Percentiles rank a stretch among this genome's conserved stretches.
phyloP scores from a whole-genome alignment of 805 yeast species.

The Kurtzmaniella fragi region DNA sequence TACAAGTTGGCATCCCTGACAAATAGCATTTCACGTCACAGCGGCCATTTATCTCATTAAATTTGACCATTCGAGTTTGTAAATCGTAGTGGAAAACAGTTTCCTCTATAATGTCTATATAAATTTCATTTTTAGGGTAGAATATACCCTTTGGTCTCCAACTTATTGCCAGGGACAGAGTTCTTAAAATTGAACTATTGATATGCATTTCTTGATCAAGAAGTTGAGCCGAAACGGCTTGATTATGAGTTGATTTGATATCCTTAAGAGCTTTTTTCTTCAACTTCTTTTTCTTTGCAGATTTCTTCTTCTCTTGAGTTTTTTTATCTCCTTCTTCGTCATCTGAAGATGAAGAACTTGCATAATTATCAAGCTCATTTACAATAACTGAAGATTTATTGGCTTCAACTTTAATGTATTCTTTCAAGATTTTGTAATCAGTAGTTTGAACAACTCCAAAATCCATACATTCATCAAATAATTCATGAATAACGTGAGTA shows the following conservation, averaged over 20 bases:
- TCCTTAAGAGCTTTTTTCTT: constrained; percentile 9
- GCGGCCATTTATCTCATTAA: constrained; percentile 30
- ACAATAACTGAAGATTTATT: constrained; percentile 16
- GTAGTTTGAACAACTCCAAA: constrained; percentile 84
- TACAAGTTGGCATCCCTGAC: constrained; percentile 42
- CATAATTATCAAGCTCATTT: constrained; percentile 4
- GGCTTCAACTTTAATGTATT: constrained; percentile 61
- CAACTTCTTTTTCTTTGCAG: constrained; percentile 8
- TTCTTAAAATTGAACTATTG: constrained; percentile 69
- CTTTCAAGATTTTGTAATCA: constrained; percentile 70
- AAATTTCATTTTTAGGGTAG: constrained; percentile 40
- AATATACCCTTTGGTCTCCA: constrained; percentile 45
- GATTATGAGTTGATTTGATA: constrained; percentile 35
- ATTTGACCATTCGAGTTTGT: constrained; percentile 17
- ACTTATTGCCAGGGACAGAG: constrained; percentile 57
- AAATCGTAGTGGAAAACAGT: constrained; percentile 34
- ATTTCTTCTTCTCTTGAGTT: neutral
- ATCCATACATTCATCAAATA: constrained; percentile 88
- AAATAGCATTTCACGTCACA: constrained; percentile 34
- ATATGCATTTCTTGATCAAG: constrained; percentile 24
- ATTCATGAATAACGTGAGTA: constrained; percentile 67
- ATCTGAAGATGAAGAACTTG: constrained; percentile 8
- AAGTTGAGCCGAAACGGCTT: constrained; percentile 29
- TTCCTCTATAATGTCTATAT: constrained; percentile 35
- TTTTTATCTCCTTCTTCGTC: constrained; percentile 5